A percentile compares a stretch with the other conserved stretches of the same genome.
These are phyloP conservation scores for Cryptococcus sp. DNA, from an alignment of 1,284 basidiomycete genomes.

Conservation along the genomic window DNA sequence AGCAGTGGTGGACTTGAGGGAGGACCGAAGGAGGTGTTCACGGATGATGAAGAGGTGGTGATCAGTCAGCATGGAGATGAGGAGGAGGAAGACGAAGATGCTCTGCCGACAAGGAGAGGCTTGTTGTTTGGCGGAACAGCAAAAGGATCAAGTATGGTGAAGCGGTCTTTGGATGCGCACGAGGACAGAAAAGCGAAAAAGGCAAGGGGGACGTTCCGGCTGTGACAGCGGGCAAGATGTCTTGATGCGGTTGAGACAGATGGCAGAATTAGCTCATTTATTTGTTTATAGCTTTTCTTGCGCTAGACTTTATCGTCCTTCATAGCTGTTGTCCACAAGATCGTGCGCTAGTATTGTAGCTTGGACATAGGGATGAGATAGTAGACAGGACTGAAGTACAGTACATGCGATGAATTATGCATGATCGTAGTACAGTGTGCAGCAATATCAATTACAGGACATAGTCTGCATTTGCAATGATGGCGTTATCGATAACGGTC, in stretches of 20 bases:
- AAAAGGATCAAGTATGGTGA: constrained; percentile 8
- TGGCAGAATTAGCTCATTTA: no score
- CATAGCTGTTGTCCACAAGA: background rate
- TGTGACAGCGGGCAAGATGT: constrained; percentile 4
- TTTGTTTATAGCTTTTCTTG: no score
- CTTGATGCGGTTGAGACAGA: background rate
- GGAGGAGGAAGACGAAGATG: constrained; percentile 23
- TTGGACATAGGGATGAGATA: background rate
- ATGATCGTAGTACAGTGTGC: background rate
- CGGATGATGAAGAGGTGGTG: constrained; percentile 21
- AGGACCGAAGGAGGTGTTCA: constrained; percentile 7
- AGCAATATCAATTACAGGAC: background rate
- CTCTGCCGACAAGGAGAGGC: constrained; percentile 29
- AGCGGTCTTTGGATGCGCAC: background rate
- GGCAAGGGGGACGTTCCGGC: constrained; percentile 8
- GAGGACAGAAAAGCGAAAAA: constrained; percentile 9
- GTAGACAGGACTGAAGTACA: no score
- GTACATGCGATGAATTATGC: no score
- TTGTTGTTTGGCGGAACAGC: constrained; percentile 25
- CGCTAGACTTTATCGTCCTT: no score
- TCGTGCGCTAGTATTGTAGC: background rate
- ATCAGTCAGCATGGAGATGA: constrained; percentile 11
- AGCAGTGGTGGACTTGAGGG: constrained; percentile 3
- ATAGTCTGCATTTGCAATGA: constrained; percentile 1
- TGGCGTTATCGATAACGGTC: constrained; percentile 23